These are phyloP conservation scores for Leishmania mexicana DNA, from an alignment of 208 protist genomes.

Conservation along the genomic window DNA sequence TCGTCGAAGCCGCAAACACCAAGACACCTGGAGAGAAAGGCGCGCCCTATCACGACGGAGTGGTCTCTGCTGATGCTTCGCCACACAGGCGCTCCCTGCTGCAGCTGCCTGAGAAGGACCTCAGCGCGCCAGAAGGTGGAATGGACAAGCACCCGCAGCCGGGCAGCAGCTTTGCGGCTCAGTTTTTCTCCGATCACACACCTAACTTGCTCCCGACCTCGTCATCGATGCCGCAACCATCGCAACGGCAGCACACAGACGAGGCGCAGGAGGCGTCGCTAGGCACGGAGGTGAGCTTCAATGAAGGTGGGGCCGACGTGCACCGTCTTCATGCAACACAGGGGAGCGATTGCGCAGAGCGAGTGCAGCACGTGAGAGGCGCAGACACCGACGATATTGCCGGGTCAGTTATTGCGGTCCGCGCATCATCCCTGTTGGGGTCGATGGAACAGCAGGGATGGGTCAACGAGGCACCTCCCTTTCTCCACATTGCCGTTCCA, in stretches of 20 bases:
- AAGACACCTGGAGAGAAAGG: neutral
- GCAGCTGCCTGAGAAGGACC: neutral
- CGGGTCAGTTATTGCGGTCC: neutral
- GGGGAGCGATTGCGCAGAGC: neutral
- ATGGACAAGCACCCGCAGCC: neutral
- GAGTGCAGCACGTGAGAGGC: neutral
- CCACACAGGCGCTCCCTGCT: neutral
- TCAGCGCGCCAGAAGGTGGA: neutral
- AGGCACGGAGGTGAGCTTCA: neutral
- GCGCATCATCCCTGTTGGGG: neutral
- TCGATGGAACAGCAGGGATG: neutral
- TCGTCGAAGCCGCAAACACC: neutral
- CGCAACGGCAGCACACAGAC: slow-evolving; percentile 1
- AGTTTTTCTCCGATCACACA: slow-evolving; percentile 18
- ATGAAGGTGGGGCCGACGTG: no score
- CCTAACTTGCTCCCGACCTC: slow-evolving; percentile 19
- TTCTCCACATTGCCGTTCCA: neutral
- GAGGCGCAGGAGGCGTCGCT: neutral
- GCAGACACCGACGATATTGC: neutral
- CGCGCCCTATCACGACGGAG: neutral
- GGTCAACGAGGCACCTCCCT: neutral
- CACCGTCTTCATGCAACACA: neutral
- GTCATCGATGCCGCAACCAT: slow-evolving; percentile 11
- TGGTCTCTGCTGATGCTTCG: neutral
- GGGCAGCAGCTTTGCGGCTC: neutral